These are phyloP conservation scores for Phaeosphaeria sp. DNA, from an alignment of 2,329 filamentous ascomycete species.

Conservation along the genomic window DNA sequence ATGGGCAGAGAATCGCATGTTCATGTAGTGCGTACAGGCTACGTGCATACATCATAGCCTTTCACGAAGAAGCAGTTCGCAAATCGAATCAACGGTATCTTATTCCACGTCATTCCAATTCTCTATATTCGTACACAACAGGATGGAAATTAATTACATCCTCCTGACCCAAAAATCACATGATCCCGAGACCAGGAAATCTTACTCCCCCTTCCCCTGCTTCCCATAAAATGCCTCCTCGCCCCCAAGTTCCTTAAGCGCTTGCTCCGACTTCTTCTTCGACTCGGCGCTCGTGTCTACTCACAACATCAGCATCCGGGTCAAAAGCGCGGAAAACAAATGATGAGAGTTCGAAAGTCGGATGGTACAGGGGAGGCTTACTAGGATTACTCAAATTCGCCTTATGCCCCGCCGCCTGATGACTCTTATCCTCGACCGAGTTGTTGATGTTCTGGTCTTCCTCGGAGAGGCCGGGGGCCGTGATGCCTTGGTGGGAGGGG, in stretches of 20 bases:
- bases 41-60: no score
- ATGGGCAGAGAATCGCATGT: no score
- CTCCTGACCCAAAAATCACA: no score
- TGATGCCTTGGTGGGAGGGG: conserved; percentile 20
- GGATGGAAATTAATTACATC: neutral
- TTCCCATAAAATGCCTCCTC: conserved; percentile 54
- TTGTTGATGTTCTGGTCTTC: conserved; percentile 33
- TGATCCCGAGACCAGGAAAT: no score
- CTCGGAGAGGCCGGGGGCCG: conserved; percentile 23
- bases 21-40: no score
- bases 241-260: conserved; percentile 53
- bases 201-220: conserved; percentile 51
- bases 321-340: no score
- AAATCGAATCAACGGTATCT: neutral
- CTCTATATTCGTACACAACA: neutral
- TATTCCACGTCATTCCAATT: neutral
- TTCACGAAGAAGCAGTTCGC: no score
- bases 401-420: conserved; percentile 50
- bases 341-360: no score
- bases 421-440: conserved; percentile 24
- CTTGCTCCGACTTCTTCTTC: conserved; percentile 54
- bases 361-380: no score
- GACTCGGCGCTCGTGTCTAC: conserved; percentile 39
- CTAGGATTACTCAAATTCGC: conserved; percentile 58
- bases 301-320: neutral